Conservation (phyloP, 495 filamentous ascomycete genomes). For the Cenococcum geophilum region DNA sequence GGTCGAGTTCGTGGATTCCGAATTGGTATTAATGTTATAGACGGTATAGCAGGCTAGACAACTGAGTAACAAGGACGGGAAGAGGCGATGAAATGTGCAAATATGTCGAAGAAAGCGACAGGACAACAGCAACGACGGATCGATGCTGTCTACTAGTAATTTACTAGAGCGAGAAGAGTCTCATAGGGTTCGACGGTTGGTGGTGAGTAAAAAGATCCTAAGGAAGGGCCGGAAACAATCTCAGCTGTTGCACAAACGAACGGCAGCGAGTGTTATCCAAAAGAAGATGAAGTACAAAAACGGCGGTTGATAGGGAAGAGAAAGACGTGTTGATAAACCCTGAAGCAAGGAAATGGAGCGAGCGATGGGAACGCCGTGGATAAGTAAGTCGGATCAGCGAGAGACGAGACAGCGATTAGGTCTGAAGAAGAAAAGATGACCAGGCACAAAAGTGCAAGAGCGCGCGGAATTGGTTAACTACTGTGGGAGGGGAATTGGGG, state of each 20-base stretch:
- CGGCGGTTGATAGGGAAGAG: slow-evolving; percentile 18
- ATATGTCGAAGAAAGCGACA: slow-evolving; percentile 37
- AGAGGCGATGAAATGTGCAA: slow-evolving; percentile 6
- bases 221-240: slow-evolving; percentile 33
- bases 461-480: slow-evolving; percentile 31
- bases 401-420: slow-evolving; percentile 34
- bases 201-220: slow-evolving; percentile 20
- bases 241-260: slow-evolving; percentile 19
- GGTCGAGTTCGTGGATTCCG: neutral
- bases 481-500: slow-evolving; percentile 30
- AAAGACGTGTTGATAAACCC: slow-evolving; percentile 34
- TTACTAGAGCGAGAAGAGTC: slow-evolving; percentile 25
- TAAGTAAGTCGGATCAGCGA: slow-evolving; percentile 35
- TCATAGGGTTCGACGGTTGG: slow-evolving; percentile 24
- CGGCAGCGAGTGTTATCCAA: slow-evolving; percentile 27
- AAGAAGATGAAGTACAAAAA: slow-evolving; percentile 25
- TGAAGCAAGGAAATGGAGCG: slow-evolving; percentile 31
- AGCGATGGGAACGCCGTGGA: slow-evolving; percentile 32
- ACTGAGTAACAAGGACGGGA: neutral
- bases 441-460: slow-evolving; percentile 27
- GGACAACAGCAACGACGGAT: slow-evolving; percentile 37
- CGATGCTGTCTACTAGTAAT: slow-evolving; percentile 39
- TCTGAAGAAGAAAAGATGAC: slow-evolving; percentile 35
- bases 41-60: slow-evolving; percentile 13
- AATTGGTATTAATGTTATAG: slow-evolving; percentile 13